Evolutionary conservation across 768 basidiomycete genomes (phyloP).

Genomic region (Leucosporidium yakuticum): DNA sequence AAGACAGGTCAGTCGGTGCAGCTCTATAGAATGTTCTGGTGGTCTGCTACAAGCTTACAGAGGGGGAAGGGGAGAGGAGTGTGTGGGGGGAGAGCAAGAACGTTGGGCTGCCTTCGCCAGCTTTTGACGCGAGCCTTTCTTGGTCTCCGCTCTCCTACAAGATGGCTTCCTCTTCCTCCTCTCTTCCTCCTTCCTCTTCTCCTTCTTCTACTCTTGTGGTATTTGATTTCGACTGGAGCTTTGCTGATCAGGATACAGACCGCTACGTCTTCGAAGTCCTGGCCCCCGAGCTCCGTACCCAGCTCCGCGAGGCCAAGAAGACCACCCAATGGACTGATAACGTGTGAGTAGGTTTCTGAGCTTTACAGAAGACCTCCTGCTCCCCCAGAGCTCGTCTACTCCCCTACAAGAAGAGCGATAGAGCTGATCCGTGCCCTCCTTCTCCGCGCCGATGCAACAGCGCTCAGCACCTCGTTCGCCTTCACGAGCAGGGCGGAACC

Average conservation of each 20-base stretch:
- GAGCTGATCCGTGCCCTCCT: too few species aligned
- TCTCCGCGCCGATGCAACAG: conserved; percentile 47
- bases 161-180: not conserved
- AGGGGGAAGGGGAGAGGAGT: not conserved
- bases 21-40: not conserved
- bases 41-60: too few species aligned
- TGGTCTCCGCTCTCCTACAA: not conserved
- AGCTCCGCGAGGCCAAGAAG: conserved; percentile 64
- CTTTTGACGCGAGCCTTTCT: not conserved
- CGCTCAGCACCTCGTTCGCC: conserved; percentile 61
- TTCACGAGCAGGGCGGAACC: conserved; percentile 63
- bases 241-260: conserved; percentile 79
- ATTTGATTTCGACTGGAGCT: conserved; percentile 93
- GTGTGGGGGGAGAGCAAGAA: not conserved
- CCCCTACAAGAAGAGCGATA: too few species aligned
- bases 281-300: conserved; percentile 72
- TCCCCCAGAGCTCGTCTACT: not conserved
- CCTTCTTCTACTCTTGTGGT: conserved; percentile 55
- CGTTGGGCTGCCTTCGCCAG: not conserved
- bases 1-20: conserved; percentile 1
- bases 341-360: conserved; percentile 54
- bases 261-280: conserved; percentile 75
- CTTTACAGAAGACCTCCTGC: too few species aligned
- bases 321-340: conserved; percentile 84
- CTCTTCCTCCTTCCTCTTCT: not conserved